phyloP scores from a whole-genome alignment of 352 stramenopile species.

The Phytophthora agathidicida region DNA sequence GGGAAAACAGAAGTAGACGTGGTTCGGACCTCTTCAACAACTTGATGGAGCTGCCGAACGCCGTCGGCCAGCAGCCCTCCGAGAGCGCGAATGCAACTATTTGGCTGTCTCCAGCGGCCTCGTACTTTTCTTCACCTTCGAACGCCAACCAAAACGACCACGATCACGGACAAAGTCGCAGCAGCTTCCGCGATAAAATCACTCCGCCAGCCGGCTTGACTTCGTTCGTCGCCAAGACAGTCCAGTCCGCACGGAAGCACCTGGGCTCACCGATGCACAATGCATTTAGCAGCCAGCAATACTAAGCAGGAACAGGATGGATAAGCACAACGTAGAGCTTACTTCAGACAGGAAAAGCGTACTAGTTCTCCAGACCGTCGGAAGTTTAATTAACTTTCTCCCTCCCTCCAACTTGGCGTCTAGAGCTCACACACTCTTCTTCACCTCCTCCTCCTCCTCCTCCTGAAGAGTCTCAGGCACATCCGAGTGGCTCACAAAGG shows the following conservation, averaged over 20 bases:
- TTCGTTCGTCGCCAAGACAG: constrained; percentile 58
- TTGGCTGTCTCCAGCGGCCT: constrained; percentile 18
- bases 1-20: constrained; percentile 22
- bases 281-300: constrained; percentile 37
- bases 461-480: constrained; percentile 18
- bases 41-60: constrained; percentile 67
- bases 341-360: constrained; percentile 8
- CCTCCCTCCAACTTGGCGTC: neutral
- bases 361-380: constrained; percentile 12
- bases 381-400: constrained; percentile 21
- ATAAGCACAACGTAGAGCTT: constrained; percentile 1
- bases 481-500: constrained; percentile 68
- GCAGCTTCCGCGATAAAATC: constrained; percentile 28
- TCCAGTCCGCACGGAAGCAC: constrained; percentile 65
- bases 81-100: constrained; percentile 23
- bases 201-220: constrained; percentile 34
- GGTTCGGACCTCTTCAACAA: constrained; percentile 54
- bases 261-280: constrained; percentile 33
- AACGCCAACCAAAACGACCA: constrained; percentile 5
- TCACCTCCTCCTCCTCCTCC: constrained; percentile 8
- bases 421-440: neutral
- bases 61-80: constrained; percentile 34
- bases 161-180: constrained; percentile 13
- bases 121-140: constrained; percentile 21
- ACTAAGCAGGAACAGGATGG: too few relatives aligned